Evolutionary conservation across 371 early-diverging fungal species (phyloP), one percentile per base, ranked within the genome.

Genomic region (Rhizomucor pusillus): DNA sequence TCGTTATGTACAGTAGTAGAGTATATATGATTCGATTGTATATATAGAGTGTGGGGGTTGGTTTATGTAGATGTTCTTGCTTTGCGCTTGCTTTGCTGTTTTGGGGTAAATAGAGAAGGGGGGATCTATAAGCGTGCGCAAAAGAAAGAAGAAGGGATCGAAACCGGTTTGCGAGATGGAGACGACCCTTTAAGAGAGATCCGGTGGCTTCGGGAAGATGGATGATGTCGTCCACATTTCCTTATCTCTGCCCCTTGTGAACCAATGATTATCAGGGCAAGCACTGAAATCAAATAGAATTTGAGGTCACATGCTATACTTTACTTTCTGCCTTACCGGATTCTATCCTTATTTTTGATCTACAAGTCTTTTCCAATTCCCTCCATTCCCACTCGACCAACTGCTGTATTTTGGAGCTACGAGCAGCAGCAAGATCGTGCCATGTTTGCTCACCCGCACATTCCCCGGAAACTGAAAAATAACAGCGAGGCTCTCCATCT

Each of bases 241-340:
- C 41, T 41, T 41, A 41, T 41, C 41, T 41, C 19, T 19, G 41
- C 16, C 41, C 41, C 16, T 41, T 41, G 41, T 16, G 14, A 19
- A 19, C 41, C 41, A 41, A 41, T 41, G 16, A 29, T 29, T 29
- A 29, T 29, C 29, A 29, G 29, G 29, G 29, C 29, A 29, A 29
- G 29, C 29, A 29, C 29, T 29, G 29, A 29, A 29, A 29, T 29
- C 29, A 29, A 29, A 5, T 5, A 7, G 29, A 29, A 29, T 29
- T 41, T 19, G 16, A 11, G 41, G 41, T 41, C 41, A 41, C 41
- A 41, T 41, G 41, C 41, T 41, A 29, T 41, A 41, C 41, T 41
- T 41, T 41, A 29, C 29, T 41, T 41, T 41, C 41, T 41, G 12
- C 41, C 41, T 19, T 41, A 41, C 29, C 29, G 29, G 7, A 29